Percentiles rank a stretch among this genome's conserved stretches.
phyloP scores from a whole-genome alignment of 1,284 basidiomycete species.

The Meripilus lineatus region DNA sequence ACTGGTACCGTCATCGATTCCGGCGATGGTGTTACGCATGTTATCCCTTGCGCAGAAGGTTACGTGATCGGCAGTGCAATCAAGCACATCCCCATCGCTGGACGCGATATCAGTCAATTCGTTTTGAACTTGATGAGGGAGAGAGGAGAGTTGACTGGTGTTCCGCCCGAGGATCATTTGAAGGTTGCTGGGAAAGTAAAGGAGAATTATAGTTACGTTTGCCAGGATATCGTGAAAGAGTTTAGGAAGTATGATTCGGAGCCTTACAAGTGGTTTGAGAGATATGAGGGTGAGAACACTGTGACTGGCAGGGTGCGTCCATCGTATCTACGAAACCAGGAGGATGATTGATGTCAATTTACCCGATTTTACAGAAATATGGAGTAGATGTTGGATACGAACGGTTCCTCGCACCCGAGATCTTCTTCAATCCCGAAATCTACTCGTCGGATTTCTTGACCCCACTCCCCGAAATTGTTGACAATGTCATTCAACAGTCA shows the following conservation, averaged over 20 bases:
- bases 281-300: conserved; percentile 90
- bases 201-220: conserved; percentile 98
- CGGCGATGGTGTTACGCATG: conserved; percentile 98
- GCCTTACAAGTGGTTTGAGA: conserved; percentile 94
- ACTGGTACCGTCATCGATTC: conserved; percentile 99
- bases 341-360: too few relatives aligned
- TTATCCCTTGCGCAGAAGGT: conserved; percentile 95
- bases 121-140: conserved; percentile 96
- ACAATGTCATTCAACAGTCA: conserved; percentile 92
- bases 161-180: conserved; percentile 96
- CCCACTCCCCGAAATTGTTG: conserved; percentile 95
- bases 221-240: conserved; percentile 99
- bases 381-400: conserved; percentile 95
- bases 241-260: conserved; percentile 98
- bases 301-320: conserved; percentile 83
- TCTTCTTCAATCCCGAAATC: conserved; percentile 99
- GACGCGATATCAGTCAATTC: conserved; percentile 96
- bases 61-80: conserved; percentile 99
- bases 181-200: conserved; percentile 93
- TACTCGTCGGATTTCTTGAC: conserved; percentile 98
- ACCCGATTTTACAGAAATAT: conserved; percentile 68
- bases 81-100: conserved; percentile 98
- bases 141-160: conserved; percentile 85
- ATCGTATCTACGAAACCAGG: background rate
- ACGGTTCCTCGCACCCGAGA: conserved; percentile 97